Base-by-base conservation (phyloP, 2,329 filamentous ascomycete species). In the Penicillium verrucosum region DNA sequence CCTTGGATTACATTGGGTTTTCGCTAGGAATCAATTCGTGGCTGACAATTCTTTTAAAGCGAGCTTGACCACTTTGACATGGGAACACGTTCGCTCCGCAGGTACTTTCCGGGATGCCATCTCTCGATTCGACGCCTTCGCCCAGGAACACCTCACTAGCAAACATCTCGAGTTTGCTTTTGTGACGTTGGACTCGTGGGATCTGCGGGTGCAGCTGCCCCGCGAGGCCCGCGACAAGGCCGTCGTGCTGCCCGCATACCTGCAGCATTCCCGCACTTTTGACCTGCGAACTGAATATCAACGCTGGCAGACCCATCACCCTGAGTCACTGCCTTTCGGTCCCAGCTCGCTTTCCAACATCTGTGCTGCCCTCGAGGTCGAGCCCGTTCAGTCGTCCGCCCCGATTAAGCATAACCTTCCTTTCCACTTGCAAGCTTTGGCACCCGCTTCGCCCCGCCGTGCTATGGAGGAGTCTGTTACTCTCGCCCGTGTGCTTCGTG, bases 371-470 rank as follows among this genome's bases (percentile, higher is more conserved):
- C 87, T 99, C 52, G 94, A 99, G 78, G 94, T 99, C 46, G 94
- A 99, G 77, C 92, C 95, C 54, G 92, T 99, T 37, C 92, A 97
- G 78, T 93, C 92, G 11, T 97, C 92, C 70, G 93, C 94, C 55
- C 94, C 94, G 43, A 97, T 99, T 79, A 99, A 97, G 78, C 94
- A 97, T 75, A 97, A 97, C 74, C 83, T 99, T 38, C 94, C 94
- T 11, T 99, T 99, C 80, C 94, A 99, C 74, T 82, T 99, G 60
- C 94, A 99, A 80, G 93, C 94, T 12, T 82, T 99, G 61, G 94
- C 94, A 47, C 94, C 94, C 42, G 93, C 94, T 27, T 97, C 93
- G 48, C 94, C 94, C 55, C 89, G 94, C 61, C 89, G 94, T 68
- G 94, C 94, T 44, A 96, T 99, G 88, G 94, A 99, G 75, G 94